Percentiles rank a stretch among this genome's conserved stretches.
Evolutionary conservation across 2,329 filamentous ascomycete genomes (phyloP).

Genomic region (Sporothrix pallida): DNA sequence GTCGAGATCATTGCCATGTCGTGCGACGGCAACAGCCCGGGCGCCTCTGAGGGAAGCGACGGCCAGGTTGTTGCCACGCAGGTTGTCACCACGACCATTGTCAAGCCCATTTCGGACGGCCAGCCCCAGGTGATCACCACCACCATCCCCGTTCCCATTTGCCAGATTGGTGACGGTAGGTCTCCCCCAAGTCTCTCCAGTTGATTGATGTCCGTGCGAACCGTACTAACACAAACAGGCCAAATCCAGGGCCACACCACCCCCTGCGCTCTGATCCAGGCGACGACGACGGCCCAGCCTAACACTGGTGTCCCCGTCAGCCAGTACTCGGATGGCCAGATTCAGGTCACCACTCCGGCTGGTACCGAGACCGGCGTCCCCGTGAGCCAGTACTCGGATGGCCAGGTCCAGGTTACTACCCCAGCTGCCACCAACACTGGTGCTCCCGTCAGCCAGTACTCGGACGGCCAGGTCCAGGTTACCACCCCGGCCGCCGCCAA

Average conservation of each 20-base stretch:
- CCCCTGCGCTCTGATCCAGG: conserved; percentile 50
- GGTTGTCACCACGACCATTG: conserved; percentile 55
- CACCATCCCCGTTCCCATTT: conserved; percentile 53
- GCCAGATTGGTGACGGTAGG: conserved; percentile 56
- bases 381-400: conserved; percentile 9
- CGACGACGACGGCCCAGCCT: conserved; percentile 39
- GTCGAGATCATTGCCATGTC: conserved; percentile 60
- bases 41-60: conserved; percentile 42
- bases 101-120: conserved; percentile 56
- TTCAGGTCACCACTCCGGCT: conserved; percentile 49
- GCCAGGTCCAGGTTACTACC: not conserved
- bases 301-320: conserved; percentile 46
- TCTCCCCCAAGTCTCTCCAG: not conserved
- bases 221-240: conserved; percentile 40
- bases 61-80: conserved; percentile 54
- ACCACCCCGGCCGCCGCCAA: not conserved
- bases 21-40: conserved; percentile 47
- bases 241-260: conserved; percentile 59
- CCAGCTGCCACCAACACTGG: conserved; percentile 36
- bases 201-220: no score
- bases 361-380: not conserved
- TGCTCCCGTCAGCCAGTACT: conserved; percentile 51
- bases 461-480: conserved; percentile 56
- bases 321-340: conserved; percentile 56
- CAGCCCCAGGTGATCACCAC: conserved; percentile 58